A percentile compares a stretch with the other conserved stretches of the same genome.
Conservation (phyloP, 129 eudicot genomes). For the Tanacetum coccineum region DNA sequence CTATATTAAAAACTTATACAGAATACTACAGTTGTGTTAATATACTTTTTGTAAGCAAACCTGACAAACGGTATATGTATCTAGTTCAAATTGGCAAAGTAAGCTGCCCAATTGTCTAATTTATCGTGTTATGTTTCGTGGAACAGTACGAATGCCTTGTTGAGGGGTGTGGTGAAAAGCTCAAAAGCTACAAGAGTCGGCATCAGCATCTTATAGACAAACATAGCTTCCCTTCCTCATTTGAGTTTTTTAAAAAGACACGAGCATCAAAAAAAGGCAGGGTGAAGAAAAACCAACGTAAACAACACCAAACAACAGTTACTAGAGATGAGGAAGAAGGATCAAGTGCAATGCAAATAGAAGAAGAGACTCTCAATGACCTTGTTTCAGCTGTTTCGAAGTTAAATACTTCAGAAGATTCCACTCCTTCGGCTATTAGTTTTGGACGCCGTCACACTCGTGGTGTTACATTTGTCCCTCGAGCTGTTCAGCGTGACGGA, state of each 20-base stretch:
- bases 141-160: conserved; percentile 93
- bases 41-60: background rate
- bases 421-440: conserved; percentile 68
- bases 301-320: conserved; percentile 30
- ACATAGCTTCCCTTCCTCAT: conserved; percentile 81
- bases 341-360: conserved; percentile 72
- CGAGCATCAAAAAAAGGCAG: conserved; percentile 75
- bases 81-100: background rate
- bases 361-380: conserved; percentile 58
- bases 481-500: conserved; percentile 58
- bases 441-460: conserved; percentile 80
- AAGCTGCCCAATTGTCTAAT: conserved; percentile 1
- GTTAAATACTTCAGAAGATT: conserved; percentile 67
- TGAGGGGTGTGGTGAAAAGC: conserved; percentile 77
- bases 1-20: background rate
- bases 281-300: conserved; percentile 50
- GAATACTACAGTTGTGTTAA: no score
- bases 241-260: conserved; percentile 69
- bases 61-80: background rate
- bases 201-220: conserved; percentile 93
- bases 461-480: conserved; percentile 79
- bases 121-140: conserved; percentile 12
- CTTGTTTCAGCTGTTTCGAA: conserved; percentile 79
- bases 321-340: conserved; percentile 30
- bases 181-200: conserved; percentile 85